Evolutionary conservation across 345 rosid genomes (phyloP), one percentile per base, ranked within the genome.

Genomic region (Garcia nutans): DNA sequence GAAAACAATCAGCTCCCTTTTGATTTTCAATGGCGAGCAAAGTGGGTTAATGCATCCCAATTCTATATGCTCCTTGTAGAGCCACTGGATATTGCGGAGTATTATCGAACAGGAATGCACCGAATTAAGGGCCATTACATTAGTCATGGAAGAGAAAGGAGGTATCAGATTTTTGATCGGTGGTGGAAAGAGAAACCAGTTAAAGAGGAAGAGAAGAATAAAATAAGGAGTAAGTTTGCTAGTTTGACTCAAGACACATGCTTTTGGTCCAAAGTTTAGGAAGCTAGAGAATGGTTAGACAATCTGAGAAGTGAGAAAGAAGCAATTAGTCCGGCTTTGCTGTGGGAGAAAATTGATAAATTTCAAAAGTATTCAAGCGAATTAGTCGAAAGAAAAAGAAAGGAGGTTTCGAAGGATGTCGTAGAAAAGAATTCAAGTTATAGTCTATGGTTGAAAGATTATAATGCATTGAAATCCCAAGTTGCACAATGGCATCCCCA

Each of bases 251-350:
- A 96, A 65, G 98, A 96, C 76, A 76, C 97, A 24, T 87, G 91
- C 73, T 96, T 96, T 66, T 92, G 99, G 99, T 98, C 96, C 1
- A 88, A 20, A 76, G 85, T 96, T 47, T 97, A 96, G 85, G 91
- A 90, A 82, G 96, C 94, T 6, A 81, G 84, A 77, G 96, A 88
- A 26, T 82, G 78, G 70, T 72, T 90, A 4, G 85, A 89, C 70
- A 79, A 3, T 17, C 59, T 83, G 9, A 87, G 69, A 82, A 78
- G 76, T 6, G 91, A 85, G 74, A 71, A 10, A 2, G 90, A 93
- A 68, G 57, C 16, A 0, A 76, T 13, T 10, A 85, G 19, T 37
- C 65, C 13, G 57, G 24, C 20, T 55, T 9, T 6, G 37, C 61
- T 88, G 8, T 81, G 87, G 93, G 56, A 24, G 23, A 74, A 81